Evolutionary conservation across 2,329 filamentous ascomycete genomes (phyloP).

Genomic region (Ambrosiella cleistominuta): DNA sequence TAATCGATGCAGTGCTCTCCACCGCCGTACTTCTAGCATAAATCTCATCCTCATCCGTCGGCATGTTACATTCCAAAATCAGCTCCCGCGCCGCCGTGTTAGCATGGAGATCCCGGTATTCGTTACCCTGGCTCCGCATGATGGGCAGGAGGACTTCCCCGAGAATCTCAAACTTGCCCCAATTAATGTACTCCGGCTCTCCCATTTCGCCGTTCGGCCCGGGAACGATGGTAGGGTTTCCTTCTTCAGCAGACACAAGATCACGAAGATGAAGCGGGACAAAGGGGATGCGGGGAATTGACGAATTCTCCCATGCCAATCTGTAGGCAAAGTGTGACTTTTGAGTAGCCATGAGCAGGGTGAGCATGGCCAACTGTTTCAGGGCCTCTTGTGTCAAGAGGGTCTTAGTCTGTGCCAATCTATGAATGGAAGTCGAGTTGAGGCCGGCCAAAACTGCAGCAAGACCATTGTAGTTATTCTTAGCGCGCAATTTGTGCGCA

Average conservation of each 20-base stretch:
- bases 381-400: constrained; percentile 54
- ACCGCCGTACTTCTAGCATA: constrained; percentile 44
- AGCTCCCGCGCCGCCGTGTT: constrained; percentile 56
- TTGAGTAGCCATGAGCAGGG: constrained; percentile 81
- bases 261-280: constrained; percentile 79
- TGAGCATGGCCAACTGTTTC: constrained; percentile 74
- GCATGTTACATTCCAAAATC: constrained; percentile 65
- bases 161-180: constrained; percentile 95
- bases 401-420: constrained; percentile 61
- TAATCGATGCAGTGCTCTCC: constrained; percentile 28
- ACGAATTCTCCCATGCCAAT: constrained; percentile 93
- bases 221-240: constrained; percentile 76
- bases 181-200: constrained; percentile 51
- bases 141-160: constrained; percentile 80
- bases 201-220: constrained; percentile 24
- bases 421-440: constrained; percentile 71
- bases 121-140: constrained; percentile 75
- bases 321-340: constrained; percentile 90
- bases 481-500: constrained; percentile 64
- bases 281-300: constrained; percentile 78
- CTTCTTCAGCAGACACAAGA: constrained; percentile 79
- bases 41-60: constrained; percentile 68
- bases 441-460: constrained; percentile 89
- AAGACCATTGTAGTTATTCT: constrained; percentile 95
- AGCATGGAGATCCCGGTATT: constrained; percentile 55